Conservation (phyloP, 495 filamentous ascomycete species). For the Neurospora sp. region DNA sequence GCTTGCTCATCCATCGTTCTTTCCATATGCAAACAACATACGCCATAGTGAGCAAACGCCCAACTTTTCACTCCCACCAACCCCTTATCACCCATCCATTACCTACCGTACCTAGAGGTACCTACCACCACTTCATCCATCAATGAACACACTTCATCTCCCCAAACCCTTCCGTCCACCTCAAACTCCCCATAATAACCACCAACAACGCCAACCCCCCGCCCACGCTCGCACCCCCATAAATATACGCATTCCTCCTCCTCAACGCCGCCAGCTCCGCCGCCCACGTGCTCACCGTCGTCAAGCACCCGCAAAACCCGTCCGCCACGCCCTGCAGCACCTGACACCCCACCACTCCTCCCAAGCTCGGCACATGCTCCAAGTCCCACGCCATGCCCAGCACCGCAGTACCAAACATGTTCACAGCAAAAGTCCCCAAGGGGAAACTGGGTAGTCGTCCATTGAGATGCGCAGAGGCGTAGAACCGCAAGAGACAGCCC, state of each 20-base stretch:
- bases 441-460: conserved; percentile 59
- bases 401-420: conserved; percentile 60
- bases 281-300: conserved; percentile 92
- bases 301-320: conserved; percentile 84
- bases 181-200: conserved; percentile 67
- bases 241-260: conserved; percentile 61
- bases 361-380: conserved; percentile 45
- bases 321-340: conserved; percentile 76
- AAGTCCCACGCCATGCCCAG: conserved; percentile 62
- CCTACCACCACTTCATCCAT: neutral
- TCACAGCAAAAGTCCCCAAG: conserved; percentile 79
- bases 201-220: conserved; percentile 57
- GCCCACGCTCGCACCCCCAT: conserved; percentile 56
- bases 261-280: conserved; percentile 61
- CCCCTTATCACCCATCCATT: neutral
- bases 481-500: conserved; percentile 69
- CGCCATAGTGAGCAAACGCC: neutral
- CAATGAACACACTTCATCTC: conserved; percentile 33
- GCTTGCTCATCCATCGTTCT: neutral
- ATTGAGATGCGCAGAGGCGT: conserved; percentile 58
- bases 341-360: conserved; percentile 56
- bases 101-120: no score
- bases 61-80: neutral
- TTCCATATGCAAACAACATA: neutral
- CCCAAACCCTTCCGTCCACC: conserved; percentile 61